A percentile compares a stretch with the other conserved stretches of the same genome.
phyloP scores from a whole-genome alignment of 495 filamentous ascomycete genomes.

The Schizothecium vesticola region DNA sequence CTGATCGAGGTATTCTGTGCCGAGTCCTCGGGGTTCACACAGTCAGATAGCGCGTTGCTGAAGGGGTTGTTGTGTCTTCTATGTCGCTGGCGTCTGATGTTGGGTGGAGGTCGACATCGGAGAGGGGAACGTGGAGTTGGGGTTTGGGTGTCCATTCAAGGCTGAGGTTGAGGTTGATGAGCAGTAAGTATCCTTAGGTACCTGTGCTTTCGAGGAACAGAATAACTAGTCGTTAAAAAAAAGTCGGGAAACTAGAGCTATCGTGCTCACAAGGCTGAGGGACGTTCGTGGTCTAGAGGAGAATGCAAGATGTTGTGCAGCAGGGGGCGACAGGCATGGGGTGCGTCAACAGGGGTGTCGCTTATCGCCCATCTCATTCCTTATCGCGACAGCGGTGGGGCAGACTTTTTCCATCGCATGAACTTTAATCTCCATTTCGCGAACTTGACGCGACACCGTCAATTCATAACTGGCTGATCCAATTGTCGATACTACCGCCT shows the following conservation, averaged over 20 bases:
- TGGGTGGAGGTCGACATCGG: not conserved
- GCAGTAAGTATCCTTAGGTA: not conserved
- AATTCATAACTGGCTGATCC: not conserved
- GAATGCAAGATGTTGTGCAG: not conserved
- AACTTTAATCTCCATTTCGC: constrained; percentile 15
- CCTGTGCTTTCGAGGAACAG: not conserved
- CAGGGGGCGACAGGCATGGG: not conserved
- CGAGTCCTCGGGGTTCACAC: not conserved
- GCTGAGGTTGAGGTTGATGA: not conserved
- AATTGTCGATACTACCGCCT: not conserved
- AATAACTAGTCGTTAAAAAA: not conserved
- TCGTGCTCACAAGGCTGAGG: not conserved
- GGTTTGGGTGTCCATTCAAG: not conserved
- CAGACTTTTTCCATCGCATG: constrained; percentile 3
- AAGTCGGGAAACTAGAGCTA: not conserved
- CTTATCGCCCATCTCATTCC: not conserved
- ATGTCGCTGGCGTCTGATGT: not conserved
- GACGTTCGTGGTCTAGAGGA: not conserved
- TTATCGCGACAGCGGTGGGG: not conserved
- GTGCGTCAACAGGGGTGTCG: not conserved
- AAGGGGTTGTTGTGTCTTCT: not conserved
- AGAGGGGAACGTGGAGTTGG: not conserved
- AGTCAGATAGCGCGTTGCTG: not conserved
- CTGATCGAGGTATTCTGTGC: not conserved
- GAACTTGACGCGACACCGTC: constrained; percentile 12